Evolutionary conservation across 169 alveolate species (phyloP), one percentile per base, ranked within the genome.

Genomic region (Amoebophrya sp.): DNA sequence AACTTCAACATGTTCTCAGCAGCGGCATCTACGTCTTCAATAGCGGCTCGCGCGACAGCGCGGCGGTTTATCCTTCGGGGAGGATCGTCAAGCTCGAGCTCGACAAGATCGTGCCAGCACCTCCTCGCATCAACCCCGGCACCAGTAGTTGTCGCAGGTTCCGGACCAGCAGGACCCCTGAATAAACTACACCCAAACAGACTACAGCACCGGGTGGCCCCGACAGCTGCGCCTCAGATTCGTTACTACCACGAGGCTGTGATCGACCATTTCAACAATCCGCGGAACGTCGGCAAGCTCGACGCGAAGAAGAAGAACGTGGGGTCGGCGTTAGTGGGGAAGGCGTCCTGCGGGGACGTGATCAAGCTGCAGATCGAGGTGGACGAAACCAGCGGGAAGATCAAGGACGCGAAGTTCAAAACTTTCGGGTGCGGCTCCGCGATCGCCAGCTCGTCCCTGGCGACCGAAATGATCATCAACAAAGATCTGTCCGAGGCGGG

Each of bases 351-450:
- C 41, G 90, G 90, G n/a, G 90, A 88, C 41, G 69, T 88, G 88
- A 88, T 91, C 50, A 67, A 58, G 92, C 92, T 41, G 10, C 88
- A 87, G 41, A 13, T 89, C 13, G 31, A 89, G 20, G 34, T 20
- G 89, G 20, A 26, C 34, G 67, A n/a, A 5, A 5, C 7, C 43
- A 87, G 45, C 89, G 41, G 87, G 10, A 58, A 1, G 5, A 15
- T 7, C 38, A 5, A 15, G 15, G 87, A 58, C 18, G 87, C 38
- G 34, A 15, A 15, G 87, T 7, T 23, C 15, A 15, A 58, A 95
- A 98, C 99, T 13, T 98, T 98, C 93, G 99, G 99, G 15, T 98
- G 99, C 93, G 99, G 99, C 18, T 97, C 99, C 41, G 99, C 99
- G 15, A 98, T 98, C 29, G 99, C 99, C 40, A 96, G 99, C 92